Conservation (phyloP, 2,329 filamentous ascomycete genomes). For the Botrytis cinerea region DNA sequence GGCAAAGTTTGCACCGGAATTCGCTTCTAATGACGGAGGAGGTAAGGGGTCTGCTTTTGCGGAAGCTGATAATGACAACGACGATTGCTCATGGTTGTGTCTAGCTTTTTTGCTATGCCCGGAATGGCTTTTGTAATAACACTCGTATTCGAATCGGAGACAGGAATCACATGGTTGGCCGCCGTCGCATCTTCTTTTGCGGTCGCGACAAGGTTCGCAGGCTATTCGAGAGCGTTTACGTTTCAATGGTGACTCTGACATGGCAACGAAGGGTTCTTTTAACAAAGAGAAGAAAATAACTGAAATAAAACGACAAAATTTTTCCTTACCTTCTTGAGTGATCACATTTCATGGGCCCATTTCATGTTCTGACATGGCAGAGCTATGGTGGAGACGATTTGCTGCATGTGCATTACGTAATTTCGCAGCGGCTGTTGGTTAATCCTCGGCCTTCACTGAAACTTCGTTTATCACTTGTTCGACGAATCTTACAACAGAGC, state of each 20-base stretch:
- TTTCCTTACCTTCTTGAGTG: not conserved
- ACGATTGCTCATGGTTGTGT: not conserved
- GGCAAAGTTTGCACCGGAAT: conserved; percentile 10
- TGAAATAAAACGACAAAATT: not conserved
- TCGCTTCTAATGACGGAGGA: conserved; percentile 4
- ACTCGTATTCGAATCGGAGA: conserved; percentile 5
- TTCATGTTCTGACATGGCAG: not conserved
- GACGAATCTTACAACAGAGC: not conserved
- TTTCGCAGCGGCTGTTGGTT: not conserved
- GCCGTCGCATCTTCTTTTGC: conserved; percentile 20
- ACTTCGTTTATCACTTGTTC: no score
- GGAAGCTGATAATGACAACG: not conserved
- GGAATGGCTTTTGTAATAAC: not conserved
- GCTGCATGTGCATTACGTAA: conserved; percentile 8
- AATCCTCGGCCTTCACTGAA: not conserved
- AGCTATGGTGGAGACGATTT: not conserved
- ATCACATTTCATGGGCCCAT: not conserved
- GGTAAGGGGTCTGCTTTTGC: not conserved
- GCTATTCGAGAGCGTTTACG: conserved; percentile 19
- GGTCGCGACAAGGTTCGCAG: conserved; percentile 20
- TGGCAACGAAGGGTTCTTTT: not conserved
- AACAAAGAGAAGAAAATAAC: not conserved
- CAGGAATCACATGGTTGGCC: conserved; percentile 18
- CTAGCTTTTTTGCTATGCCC: not conserved
- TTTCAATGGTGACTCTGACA: not conserved